A percentile compares a stretch with the other conserved stretches of the same genome.
These are phyloP conservation scores for Cladorrhinum samala DNA, from an alignment of 495 filamentous ascomycete species.

Conservation along the genomic window DNA sequence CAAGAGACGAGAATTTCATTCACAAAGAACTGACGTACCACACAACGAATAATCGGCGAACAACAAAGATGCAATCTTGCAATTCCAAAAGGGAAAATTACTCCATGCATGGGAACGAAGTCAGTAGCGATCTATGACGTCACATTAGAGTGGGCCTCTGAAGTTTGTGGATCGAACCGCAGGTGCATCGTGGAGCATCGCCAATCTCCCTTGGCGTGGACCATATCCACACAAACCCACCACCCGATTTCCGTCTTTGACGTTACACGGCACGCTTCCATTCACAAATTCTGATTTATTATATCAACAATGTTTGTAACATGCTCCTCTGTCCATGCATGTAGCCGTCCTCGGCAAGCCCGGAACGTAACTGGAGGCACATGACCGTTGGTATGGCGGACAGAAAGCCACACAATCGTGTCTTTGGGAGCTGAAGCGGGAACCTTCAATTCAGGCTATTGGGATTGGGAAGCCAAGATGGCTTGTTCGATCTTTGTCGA, in stretches of 20 bases:
- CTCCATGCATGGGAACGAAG: too few relatives aligned
- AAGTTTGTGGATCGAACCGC: not conserved
- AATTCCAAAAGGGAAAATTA: too few relatives aligned
- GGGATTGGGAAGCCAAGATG: not conserved
- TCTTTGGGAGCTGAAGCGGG: not conserved
- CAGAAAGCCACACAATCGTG: not conserved
- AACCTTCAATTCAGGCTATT: not conserved
- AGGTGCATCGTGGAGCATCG: not conserved
- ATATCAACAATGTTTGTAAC: too few relatives aligned
- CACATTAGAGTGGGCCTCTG: constrained; percentile 5
- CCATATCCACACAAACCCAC: constrained; percentile 4
- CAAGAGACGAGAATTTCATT: too few relatives aligned
- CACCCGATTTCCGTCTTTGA: not conserved
- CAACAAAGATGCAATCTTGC: too few relatives aligned
- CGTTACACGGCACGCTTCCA: not conserved
- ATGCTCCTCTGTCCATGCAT: too few relatives aligned
- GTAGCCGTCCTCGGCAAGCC: not conserved
- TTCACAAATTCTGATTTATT: too few relatives aligned
- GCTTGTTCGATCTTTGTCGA: not conserved
- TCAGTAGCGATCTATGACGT: constrained; percentile 30
- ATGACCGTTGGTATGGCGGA: not conserved
- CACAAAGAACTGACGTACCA: not conserved
- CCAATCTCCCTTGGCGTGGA: constrained; percentile 4
- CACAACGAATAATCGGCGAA: not conserved
- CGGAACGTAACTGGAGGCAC: not conserved